Conservation (phyloP, 2,329 filamentous ascomycete species). For the Nemania sp. region DNA sequence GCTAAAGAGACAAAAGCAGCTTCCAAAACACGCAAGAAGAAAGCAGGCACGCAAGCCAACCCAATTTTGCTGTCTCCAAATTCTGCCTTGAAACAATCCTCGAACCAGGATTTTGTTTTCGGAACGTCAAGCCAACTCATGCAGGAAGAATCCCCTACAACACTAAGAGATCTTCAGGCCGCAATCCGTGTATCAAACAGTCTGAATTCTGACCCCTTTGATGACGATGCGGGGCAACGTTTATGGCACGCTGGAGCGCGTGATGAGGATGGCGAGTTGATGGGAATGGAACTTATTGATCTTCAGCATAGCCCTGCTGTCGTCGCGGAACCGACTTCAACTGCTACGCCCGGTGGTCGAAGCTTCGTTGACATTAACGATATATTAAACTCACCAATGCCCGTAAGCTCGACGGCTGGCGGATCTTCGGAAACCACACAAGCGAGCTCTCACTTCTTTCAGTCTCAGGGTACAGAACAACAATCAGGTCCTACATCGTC, state of each 20-base stretch:
- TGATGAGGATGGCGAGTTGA: conserved; percentile 72
- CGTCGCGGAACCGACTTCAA: neutral
- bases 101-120: conserved; percentile 82
- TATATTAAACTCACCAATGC: conserved; percentile 43
- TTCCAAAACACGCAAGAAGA: conserved; percentile 53
- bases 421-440: conserved; percentile 5
- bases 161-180: conserved; percentile 71
- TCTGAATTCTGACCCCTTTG: conserved; percentile 55
- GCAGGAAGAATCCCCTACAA: conserved; percentile 75
- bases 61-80: conserved; percentile 74
- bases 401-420: conserved; percentile 18
- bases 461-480: conserved; percentile 30
- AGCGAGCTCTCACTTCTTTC: conserved; percentile 38
- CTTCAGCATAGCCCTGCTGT: conserved; percentile 51
- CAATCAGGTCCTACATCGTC: neutral
- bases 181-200: conserved; percentile 71
- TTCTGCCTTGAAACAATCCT: conserved; percentile 73
- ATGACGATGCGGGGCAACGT: conserved; percentile 52
- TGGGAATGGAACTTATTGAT: conserved; percentile 73
- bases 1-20: conserved; percentile 54
- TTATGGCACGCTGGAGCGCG: conserved; percentile 80
- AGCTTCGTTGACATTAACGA: conserved; percentile 51
- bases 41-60: conserved; percentile 55
- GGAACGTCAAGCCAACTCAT: conserved; percentile 88
- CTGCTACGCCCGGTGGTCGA: conserved; percentile 14